Evolutionary conservation across 2,329 filamentous ascomycete genomes (phyloP).

Genomic region (Ophiostoma novo-ulmi): DNA sequence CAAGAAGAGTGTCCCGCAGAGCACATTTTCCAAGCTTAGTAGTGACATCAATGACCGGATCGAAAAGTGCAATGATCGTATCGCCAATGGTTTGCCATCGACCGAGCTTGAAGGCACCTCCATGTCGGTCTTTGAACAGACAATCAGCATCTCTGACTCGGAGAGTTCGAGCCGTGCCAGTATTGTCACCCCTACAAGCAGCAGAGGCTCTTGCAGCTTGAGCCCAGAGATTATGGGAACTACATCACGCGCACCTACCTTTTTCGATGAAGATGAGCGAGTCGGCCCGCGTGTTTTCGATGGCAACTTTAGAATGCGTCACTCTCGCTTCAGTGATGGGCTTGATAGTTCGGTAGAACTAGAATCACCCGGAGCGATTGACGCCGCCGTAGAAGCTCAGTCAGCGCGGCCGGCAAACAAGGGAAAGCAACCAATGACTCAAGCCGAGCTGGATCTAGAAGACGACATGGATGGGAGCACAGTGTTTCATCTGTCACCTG

Average conservation of each 20-base stretch:
- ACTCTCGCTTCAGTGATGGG: neutral
- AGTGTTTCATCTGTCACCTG: neutral
- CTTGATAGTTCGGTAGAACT: neutral
- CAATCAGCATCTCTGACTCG: conserved; percentile 45
- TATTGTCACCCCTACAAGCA: neutral
- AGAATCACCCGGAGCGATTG: neutral
- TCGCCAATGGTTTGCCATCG: conserved; percentile 29
- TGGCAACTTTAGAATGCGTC: neutral
- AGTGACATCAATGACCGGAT: conserved; percentile 37
- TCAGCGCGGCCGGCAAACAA: neutral
- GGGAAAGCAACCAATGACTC: neutral
- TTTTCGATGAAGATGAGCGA: neutral
- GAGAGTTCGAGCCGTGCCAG: conserved; percentile 36
- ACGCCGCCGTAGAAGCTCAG: neutral
- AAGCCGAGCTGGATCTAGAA: neutral
- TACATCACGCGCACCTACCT: neutral
- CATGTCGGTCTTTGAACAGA: conserved; percentile 48
- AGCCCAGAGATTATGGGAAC: neutral
- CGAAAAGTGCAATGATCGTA: conserved; percentile 37
- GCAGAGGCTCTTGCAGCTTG: neutral
- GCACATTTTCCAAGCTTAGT: conserved; percentile 31
- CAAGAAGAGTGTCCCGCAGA: conserved; percentile 30
- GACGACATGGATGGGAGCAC: conserved; percentile 1
- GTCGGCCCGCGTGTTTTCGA: neutral
- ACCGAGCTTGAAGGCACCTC: conserved; percentile 19